Conservation (phyloP, 1,139 yeast species). For the Pichia sp. region DNA sequence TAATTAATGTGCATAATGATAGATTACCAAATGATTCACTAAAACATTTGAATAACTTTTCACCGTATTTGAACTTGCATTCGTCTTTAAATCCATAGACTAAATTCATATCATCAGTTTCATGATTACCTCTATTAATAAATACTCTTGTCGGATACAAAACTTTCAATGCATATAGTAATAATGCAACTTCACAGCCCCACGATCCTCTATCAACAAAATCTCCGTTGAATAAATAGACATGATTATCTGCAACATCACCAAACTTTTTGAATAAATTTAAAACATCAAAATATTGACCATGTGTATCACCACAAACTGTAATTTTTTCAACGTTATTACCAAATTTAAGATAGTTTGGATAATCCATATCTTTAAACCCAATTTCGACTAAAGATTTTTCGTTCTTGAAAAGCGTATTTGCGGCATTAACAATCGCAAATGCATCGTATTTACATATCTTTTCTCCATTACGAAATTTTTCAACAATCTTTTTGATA, state of each 20-base stretch:
- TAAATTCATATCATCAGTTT: slow-evolving; percentile 93
- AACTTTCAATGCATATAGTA: slow-evolving; percentile 71
- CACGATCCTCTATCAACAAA: slow-evolving; percentile 97
- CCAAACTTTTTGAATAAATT: slow-evolving; percentile 76
- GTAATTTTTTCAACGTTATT: slow-evolving; percentile 42
- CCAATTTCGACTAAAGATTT: slow-evolving; percentile 70
- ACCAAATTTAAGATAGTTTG: slow-evolving; percentile 16
- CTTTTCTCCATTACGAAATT: slow-evolving; percentile 66
- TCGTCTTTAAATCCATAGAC: slow-evolving; percentile 96
- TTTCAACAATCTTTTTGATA: slow-evolving; percentile 56
- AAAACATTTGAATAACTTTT: slow-evolving; percentile 76
- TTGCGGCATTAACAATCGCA: slow-evolving; percentile 72
- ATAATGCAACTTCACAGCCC: slow-evolving; percentile 93
- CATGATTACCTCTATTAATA: slow-evolving; percentile 93
- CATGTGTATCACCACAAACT: slow-evolving; percentile 97
- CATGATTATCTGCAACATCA: slow-evolving; percentile 51
- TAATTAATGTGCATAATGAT: slow-evolving; percentile 81
- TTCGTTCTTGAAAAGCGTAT: slow-evolving; percentile 58
- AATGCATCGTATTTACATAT: slow-evolving; percentile 78
- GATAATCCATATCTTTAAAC: slow-evolving; percentile 32
- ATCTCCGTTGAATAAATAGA: slow-evolving; percentile 89
- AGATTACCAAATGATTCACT: slow-evolving; percentile 80
- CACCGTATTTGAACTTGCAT: slow-evolving; percentile 83
- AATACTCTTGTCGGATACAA: slow-evolving; percentile 66
- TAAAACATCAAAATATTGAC: slow-evolving; percentile 86